These are phyloP conservation scores for Trichoderma brevicompactum DNA, from an alignment of 2,329 filamentous ascomycete species.

Conservation along the genomic window DNA sequence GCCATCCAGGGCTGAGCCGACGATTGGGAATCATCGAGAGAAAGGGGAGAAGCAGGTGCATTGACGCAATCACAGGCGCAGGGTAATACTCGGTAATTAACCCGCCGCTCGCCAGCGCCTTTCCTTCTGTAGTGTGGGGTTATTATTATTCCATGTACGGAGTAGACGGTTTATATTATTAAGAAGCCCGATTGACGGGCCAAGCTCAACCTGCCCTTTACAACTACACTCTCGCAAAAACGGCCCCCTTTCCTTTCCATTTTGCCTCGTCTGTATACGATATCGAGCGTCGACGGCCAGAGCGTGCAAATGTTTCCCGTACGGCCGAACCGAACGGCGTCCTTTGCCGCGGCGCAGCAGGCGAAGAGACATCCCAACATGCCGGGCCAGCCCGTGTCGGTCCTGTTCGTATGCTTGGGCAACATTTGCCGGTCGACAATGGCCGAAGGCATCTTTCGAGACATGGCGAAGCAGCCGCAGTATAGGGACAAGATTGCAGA, in stretches of 20 bases:
- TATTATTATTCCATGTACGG: conserved; percentile 13
- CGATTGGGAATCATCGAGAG: not conserved
- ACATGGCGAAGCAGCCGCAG: conserved; percentile 64
- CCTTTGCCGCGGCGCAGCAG: conserved; percentile 9
- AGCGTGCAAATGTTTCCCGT: conserved; percentile 20
- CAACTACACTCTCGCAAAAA: not conserved
- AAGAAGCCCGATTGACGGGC: conserved; percentile 8
- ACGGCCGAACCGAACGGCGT: conserved; percentile 19
- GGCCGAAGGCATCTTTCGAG: conserved; percentile 91
- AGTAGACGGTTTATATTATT: conserved; percentile 16
- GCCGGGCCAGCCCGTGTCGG: conserved; percentile 58
- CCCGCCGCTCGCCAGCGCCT: conserved; percentile 20
- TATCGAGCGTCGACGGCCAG: not conserved
- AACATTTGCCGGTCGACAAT: conserved; percentile 96
- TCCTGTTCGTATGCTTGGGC: conserved; percentile 94
- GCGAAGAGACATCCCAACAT: conserved; percentile 35
- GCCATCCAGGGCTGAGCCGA: not conserved
- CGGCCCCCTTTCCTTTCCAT: not conserved
- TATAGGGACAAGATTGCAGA: conserved; percentile 63
- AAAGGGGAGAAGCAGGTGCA: conserved; percentile 13
- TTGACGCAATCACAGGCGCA: conserved; percentile 8
- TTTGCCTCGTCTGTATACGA: not conserved
- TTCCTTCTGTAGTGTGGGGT: conserved; percentile 13
- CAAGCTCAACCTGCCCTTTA: not conserved
- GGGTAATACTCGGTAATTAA: conserved; percentile 27